Evolutionary conservation across 78 protist genomes (phyloP), one percentile per base, ranked within the genome.

Genomic region (Dictyostelium intermedium): DNA sequence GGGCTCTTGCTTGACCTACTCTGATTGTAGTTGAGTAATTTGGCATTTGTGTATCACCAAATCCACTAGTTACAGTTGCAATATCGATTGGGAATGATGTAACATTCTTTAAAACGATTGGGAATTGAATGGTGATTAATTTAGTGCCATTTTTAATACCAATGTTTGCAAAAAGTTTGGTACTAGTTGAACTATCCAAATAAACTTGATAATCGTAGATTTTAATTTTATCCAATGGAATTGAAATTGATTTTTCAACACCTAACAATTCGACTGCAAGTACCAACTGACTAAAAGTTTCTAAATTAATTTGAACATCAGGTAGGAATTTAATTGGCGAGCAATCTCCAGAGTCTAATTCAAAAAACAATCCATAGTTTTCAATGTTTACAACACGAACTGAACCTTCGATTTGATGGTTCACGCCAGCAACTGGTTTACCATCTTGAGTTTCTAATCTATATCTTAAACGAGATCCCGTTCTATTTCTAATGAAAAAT

Each of bases 381-480:
- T 89, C 94, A 39, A 89, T 50, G 5, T 70, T 66, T 10, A 89
- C 87, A 8, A 89, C 81, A n/a, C 73, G 23, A 11, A 34, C 39
- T 13, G 53, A 60, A 10, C 35, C 69, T 45, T 69, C 43, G 10
- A 14, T 10, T 20, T 80, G 56, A 16, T 74, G 27, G 9, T 37
- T 30, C 1, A 89, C 43, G 34, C 94, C 94, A 10, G 50, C 74
- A 0, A 89, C 87, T 47, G 79, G 94, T 70, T 89, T 78, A 30
- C 94, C 94, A 70, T 80, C 87, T 37, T 89, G 87, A 20, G 94
- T 89, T 43, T 89, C 94, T 32, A 89, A 70, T 30, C 94, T 50
- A 70, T 80, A 89, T 41, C 94, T 61, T 41, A 89, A 43, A 53
- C 74, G 82, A 41, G 94, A 89, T 0, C 94, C 94, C 1, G 94